phyloP scores from a whole-genome alignment of 176 grass and related monocot species.

The Zoysia pacifica region DNA sequence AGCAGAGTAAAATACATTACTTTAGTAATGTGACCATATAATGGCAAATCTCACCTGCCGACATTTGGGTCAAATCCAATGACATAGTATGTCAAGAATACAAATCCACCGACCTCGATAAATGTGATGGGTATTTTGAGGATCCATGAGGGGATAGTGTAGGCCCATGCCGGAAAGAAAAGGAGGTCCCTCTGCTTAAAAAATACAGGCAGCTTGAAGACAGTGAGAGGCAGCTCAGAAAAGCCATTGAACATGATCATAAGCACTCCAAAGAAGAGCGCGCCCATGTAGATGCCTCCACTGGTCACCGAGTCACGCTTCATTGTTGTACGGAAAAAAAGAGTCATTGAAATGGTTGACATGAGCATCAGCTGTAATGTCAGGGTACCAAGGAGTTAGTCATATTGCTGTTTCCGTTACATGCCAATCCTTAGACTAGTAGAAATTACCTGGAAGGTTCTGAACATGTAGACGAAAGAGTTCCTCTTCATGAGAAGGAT shows the following conservation, averaged over 20 bases:
- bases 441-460: conserved; percentile 59
- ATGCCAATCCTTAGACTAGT: background rate
- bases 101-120: conserved; percentile 72
- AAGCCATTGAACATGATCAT: conserved; percentile 90
- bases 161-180: conserved; percentile 94
- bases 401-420: background rate
- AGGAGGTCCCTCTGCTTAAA: conserved; percentile 93
- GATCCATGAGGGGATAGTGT: conserved; percentile 86
- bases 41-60: conserved; percentile 62
- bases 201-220: conserved; percentile 86
- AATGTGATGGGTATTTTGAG: conserved; percentile 85
- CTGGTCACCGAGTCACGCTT: conserved; percentile 41
- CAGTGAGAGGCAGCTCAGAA: conserved; percentile 65
- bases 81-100: conserved; percentile 85
- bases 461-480: conserved; percentile 92
- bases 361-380: conserved; percentile 56
- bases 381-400: conserved; percentile 35
- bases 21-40: conserved; percentile 20
- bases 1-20: background rate
- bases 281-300: conserved; percentile 63
- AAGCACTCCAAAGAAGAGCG: conserved; percentile 77
- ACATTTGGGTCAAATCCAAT: conserved; percentile 84
- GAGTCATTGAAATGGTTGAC: conserved; percentile 67
- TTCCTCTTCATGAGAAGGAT: conserved; percentile 96
- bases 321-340: conserved; percentile 88